Evolutionary conservation across 2,329 filamentous ascomycete species (phyloP), one percentile per base, ranked within the genome.

Genomic region (Tolypocladium inflatum): DNA sequence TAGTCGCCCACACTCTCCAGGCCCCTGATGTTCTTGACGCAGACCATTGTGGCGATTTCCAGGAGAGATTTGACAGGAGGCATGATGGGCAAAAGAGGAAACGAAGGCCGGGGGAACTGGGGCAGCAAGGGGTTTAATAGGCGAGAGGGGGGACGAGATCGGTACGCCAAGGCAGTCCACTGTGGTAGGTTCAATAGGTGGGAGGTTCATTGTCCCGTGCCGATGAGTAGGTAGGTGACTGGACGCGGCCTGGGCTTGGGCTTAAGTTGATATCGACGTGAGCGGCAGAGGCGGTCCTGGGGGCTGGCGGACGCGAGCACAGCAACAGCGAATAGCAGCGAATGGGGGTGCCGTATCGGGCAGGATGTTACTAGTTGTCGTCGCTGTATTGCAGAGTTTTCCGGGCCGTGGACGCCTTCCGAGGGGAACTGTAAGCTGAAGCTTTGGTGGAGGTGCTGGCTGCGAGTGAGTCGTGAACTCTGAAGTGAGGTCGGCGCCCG

Each of bases 1-100:
- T 84, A 82, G 62, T 86, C 81, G 63, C 89, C 90, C 51, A 97
- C 78, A 70, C 90, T 86, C 52, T 79, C 79, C 58, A 97, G 79
- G 58, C 76, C 68, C 56, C 73, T 71, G 60, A 84, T 73, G 64
- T 85, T 80, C 62, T 78, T 79, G 54, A 84, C 69, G 65, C 80
- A 82, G 37, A 77, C 75, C 42, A 71, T 69, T 5, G 77, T 77
- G 64, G 80, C 79, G 60, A 83, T 71, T 9, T 80, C 77, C 53
- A 78, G 67, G 1, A 87, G 74, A 38, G 80, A 79, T 61, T 80
- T 78, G 62, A 75, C 71, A 55, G 74, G 54, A 37, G 58, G 68
- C 76, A 78, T 77, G 41, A 33, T 60, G 42, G 51, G 59, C 54
- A 21, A 56, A n/a, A 9, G 15, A 9, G 4, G n/a, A 26, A 30